phyloP scores from a whole-genome alignment of 2,329 filamentous ascomycete genomes.

The Ascochyta lentis region DNA sequence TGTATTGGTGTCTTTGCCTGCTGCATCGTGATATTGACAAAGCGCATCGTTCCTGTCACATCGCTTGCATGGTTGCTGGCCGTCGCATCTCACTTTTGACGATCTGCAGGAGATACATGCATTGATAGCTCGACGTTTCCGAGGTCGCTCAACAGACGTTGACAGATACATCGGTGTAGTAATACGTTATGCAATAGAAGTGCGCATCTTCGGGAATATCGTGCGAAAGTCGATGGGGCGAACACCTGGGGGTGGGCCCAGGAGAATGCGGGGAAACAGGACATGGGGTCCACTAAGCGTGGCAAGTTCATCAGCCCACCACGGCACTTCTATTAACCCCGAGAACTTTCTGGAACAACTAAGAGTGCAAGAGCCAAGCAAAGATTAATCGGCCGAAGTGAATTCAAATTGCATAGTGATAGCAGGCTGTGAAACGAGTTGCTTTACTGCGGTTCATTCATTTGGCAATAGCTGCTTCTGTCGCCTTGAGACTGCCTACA shows the following conservation, averaged over 20 bases:
- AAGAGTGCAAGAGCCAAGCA: neutral
- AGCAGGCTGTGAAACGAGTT: no score
- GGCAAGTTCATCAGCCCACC: neutral
- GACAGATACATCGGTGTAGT: slow-evolving; percentile 2
- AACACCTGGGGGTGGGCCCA: slow-evolving; percentile 3
- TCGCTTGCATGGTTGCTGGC: slow-evolving; percentile 39
- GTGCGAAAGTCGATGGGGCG: slow-evolving; percentile 8
- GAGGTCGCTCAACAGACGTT: slow-evolving; percentile 22
- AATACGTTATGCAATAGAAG: neutral
- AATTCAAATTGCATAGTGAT: no score
- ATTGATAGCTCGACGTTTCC: slow-evolving; percentile 45
- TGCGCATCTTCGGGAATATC: slow-evolving; percentile 10
- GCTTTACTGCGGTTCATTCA: no score
- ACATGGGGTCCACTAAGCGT: neutral
- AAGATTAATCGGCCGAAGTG: no score
- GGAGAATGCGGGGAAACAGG: slow-evolving; percentile 7
- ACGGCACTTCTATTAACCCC: neutral
- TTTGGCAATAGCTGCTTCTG: neutral
- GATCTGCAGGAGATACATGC: slow-evolving; percentile 40
- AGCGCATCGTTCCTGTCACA: slow-evolving; percentile 32
- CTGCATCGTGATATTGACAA: slow-evolving; percentile 37
- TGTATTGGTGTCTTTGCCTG: slow-evolving; percentile 30
- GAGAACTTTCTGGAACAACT: neutral
- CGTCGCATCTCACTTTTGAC: slow-evolving; percentile 45
- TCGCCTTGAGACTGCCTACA: neutral